These are phyloP conservation scores for Fagopyrum tataricum DNA, from an alignment of 148 eudicot species.

Conservation along the genomic window DNA sequence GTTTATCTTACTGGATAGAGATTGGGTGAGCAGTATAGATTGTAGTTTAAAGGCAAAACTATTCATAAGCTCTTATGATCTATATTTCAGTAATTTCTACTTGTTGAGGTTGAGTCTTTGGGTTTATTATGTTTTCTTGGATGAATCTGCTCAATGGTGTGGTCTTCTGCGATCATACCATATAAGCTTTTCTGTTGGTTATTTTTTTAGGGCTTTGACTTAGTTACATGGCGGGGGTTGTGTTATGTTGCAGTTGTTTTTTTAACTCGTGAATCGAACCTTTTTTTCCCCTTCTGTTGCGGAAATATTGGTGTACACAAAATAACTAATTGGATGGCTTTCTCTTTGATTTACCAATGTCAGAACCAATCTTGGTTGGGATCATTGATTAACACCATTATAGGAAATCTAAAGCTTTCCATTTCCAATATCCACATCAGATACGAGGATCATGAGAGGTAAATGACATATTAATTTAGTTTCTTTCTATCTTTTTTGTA, in stretches of 20 bases:
- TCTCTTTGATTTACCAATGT: slow-evolving; percentile 16
- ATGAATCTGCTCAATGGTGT: background rate
- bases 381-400: slow-evolving; percentile 81
- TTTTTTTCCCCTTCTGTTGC: background rate
- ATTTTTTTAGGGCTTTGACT: background rate
- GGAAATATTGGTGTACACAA: background rate
- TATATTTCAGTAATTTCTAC: background rate
- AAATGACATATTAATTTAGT: slow-evolving; percentile 10
- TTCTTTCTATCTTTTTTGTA: slow-evolving; percentile 9
- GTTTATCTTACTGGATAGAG: background rate
- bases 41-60: background rate
- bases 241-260: background rate
- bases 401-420: slow-evolving; percentile 95
- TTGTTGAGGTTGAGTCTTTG: background rate
- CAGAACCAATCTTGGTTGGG: slow-evolving; percentile 97
- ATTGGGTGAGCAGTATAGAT: background rate
- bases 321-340: slow-evolving; percentile 13
- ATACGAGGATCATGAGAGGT: slow-evolving; percentile 99
- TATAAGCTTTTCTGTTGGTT: background rate
- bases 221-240: background rate
- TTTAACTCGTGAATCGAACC: background rate
- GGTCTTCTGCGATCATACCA: background rate
- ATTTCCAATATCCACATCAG: slow-evolving; percentile 94
- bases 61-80: background rate
- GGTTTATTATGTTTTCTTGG: background rate